Conservation (phyloP, 371 early-diverging fungal genomes). For the Blastocladiella emersonii region DNA sequence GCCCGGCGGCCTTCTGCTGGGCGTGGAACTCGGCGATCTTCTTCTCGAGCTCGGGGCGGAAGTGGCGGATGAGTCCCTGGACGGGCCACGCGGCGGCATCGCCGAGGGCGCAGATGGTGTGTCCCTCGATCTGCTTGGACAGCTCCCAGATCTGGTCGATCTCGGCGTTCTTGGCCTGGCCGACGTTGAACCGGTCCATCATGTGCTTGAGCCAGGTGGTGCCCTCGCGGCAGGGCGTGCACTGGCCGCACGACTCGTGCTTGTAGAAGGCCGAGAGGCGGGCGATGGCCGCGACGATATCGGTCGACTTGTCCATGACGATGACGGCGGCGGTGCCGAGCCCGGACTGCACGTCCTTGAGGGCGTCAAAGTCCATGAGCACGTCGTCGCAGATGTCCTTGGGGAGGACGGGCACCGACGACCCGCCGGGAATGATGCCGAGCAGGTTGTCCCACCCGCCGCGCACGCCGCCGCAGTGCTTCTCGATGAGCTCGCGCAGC, state of each 20-base stretch:
- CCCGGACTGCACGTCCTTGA: constrained; percentile 84
- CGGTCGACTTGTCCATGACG: constrained; percentile 95
- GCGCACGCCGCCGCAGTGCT: constrained; percentile 91
- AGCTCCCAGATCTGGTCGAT: constrained; percentile 50
- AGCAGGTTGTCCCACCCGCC: constrained; percentile 98
- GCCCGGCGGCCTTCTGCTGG: neutral
- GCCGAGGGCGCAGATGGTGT: constrained; percentile 95
- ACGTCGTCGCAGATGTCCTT: constrained; percentile 77
- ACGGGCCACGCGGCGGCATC: constrained; percentile 99
- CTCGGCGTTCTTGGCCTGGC: neutral
- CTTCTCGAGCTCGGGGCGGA: constrained; percentile 81
- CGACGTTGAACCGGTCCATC: constrained; percentile 54
- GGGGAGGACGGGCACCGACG: constrained; percentile 86
- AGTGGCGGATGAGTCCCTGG: constrained; percentile 81
- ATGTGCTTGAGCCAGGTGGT: constrained; percentile 87
- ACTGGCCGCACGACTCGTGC: constrained; percentile 96
- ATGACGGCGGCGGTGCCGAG: constrained; percentile 93
- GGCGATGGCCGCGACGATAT: constrained; percentile 80
- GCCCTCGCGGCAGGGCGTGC: constrained; percentile 97
- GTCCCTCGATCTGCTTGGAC: constrained; percentile 92
- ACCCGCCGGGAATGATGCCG: constrained; percentile 94
- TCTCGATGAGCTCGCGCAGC: constrained; percentile 81
- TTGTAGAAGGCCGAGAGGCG: constrained; percentile 84
- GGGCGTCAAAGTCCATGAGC: constrained; percentile 95
- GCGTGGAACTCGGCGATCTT: constrained; percentile 47